phyloP scores from a whole-genome alignment of 495 filamentous ascomycete species.

The Penicillium angulare region DNA sequence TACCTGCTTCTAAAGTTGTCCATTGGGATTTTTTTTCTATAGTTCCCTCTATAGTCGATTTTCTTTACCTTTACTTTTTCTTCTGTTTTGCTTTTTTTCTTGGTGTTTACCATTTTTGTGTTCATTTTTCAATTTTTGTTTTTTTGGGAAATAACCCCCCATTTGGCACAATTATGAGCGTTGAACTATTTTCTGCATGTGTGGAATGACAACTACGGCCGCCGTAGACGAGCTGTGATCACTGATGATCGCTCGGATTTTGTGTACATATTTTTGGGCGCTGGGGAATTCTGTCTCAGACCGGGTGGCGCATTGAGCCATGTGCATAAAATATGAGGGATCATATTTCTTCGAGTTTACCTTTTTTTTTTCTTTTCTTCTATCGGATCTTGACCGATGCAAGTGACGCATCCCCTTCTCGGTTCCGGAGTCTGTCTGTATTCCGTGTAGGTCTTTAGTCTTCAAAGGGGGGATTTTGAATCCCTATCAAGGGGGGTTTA shows the following conservation, averaged over 20 bases:
- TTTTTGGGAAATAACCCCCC: not conserved
- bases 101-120: not conserved
- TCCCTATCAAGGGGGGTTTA: not conserved
- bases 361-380: not conserved
- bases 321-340: constrained; percentile 26
- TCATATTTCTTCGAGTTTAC: constrained; percentile 15
- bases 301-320: constrained; percentile 2
- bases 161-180: not conserved
- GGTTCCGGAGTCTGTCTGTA: not conserved
- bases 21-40: not conserved
- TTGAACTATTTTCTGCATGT: constrained; percentile 6
- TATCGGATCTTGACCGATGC: not conserved
- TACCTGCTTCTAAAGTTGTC: no score
- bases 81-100: not conserved
- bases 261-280: constrained; percentile 16
- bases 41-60: not conserved
- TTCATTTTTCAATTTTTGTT: not conserved
- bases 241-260: not conserved
- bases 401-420: not conserved
- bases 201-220: no score
- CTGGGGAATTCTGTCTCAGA: constrained; percentile 14
- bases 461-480: not conserved
- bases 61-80: not conserved
- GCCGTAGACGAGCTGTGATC: no score
- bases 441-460: not conserved